These are phyloP conservation scores for Huiozyma naganishii DNA, from an alignment of 805 yeast species.

Conservation along the genomic window DNA sequence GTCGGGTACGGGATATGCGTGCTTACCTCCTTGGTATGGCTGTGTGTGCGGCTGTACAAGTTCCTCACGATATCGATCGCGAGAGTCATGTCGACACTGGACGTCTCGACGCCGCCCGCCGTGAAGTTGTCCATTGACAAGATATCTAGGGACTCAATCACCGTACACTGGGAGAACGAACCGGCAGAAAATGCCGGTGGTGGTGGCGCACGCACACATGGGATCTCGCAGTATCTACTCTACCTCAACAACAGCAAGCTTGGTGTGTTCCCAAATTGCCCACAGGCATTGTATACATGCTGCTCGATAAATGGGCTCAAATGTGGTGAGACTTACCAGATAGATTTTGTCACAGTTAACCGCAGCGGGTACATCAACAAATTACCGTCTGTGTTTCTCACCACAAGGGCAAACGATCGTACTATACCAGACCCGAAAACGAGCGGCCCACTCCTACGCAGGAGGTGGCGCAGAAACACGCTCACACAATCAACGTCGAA, in stretches of 20 bases:
- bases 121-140: conserved; percentile 27
- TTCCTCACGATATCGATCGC: conserved; percentile 23
- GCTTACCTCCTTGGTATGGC: conserved; percentile 16
- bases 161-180: conserved; percentile 29
- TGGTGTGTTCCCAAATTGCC: conserved; percentile 23
- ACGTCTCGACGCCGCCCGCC: conserved; percentile 24
- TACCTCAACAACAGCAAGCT: conserved; percentile 24
- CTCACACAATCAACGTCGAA: neutral
- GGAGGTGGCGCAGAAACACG: conserved; percentile 20
- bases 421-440: conserved; percentile 4
- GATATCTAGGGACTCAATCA: conserved; percentile 19
- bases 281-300: conserved; percentile 24
- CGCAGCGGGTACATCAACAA: conserved; percentile 26
- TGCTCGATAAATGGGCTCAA: conserved; percentile 20
- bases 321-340: conserved; percentile 20
- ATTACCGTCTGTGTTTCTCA: conserved; percentile 22
- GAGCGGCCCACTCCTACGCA: neutral
- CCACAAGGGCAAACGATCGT: conserved; percentile 13
- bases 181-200: neutral
- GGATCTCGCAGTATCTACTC: conserved; percentile 22
- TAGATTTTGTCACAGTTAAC: conserved; percentile 27
- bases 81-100: conserved; percentile 20
- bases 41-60: conserved; percentile 19
- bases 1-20: conserved; percentile 2
- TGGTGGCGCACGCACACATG: neutral